Percentiles rank a stretch among this genome's conserved stretches.
Evolutionary conservation across 129 eudicot species (phyloP).

Genomic region (Artemisia argyi): DNA sequence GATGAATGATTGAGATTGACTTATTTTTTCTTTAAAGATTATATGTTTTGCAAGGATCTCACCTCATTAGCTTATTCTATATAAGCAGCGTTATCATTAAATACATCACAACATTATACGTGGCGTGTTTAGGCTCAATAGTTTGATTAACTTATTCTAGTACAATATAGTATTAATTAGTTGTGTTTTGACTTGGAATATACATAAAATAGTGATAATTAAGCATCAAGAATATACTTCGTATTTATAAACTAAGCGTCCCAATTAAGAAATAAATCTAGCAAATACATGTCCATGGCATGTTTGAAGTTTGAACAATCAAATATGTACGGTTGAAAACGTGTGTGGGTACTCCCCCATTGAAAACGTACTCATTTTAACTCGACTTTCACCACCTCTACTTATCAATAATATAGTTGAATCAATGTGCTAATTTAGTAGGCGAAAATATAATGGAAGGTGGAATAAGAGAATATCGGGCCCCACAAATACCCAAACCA

Average conservation of each 20-base stretch:
- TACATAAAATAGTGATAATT: not conserved
- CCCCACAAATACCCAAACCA: constrained; percentile 20
- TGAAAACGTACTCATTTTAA: too few relatives aligned
- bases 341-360: too few relatives aligned
- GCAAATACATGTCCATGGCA: too few relatives aligned
- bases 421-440: not conserved
- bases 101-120: not conserved
- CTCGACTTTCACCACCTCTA: too few relatives aligned
- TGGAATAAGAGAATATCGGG: constrained; percentile 8
- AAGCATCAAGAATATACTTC: not conserved
- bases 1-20: too few relatives aligned
- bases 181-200: not conserved
- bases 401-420: too few relatives aligned
- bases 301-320: too few relatives aligned
- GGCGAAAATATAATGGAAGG: not conserved
- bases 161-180: not conserved
- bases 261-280: too few relatives aligned
- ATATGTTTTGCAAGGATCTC: too few relatives aligned
- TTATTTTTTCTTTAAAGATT: too few relatives aligned
- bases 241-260: not conserved
- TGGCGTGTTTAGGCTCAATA: not conserved
- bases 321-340: too few relatives aligned
- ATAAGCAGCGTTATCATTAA: not conserved
- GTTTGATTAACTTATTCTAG: not conserved
- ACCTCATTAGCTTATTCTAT: not conserved